These are phyloP conservation scores for Alternaria rosae DNA, from an alignment of 2,329 filamentous ascomycete genomes.

Conservation along the genomic window DNA sequence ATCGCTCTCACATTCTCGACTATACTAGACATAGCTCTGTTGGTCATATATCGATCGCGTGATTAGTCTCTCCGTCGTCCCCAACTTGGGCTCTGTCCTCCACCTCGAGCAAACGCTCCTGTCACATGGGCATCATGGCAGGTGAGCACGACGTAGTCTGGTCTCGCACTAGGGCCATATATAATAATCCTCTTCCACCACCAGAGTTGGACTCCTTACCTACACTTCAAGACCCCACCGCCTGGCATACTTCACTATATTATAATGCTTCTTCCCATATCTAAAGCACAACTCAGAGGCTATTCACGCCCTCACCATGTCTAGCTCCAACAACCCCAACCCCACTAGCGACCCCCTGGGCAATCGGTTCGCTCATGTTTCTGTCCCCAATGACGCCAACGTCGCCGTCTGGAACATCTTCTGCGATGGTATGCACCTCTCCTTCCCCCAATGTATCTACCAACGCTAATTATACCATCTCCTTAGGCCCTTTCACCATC, in stretches of 20 bases:
- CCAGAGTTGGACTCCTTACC: neutral
- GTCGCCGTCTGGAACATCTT: neutral
- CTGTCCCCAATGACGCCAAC: neutral
- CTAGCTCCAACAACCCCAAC: neutral
- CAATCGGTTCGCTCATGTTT: too few relatives aligned
- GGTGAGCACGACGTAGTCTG: neutral
- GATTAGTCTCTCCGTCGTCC: neutral
- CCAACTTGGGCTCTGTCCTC: neutral
- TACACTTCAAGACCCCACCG: neutral
- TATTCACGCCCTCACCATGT: neutral
- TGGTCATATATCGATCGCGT: neutral
- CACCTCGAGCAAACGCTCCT: neutral
- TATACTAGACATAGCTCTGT: neutral
- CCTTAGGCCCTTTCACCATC: slow-evolving; percentile 14
- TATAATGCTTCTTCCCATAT: neutral
- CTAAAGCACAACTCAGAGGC: too few relatives aligned
- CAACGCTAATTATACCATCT: neutral
- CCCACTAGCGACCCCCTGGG: neutral
- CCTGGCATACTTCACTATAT: neutral
- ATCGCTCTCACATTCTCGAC: neutral
- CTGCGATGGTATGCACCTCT: neutral
- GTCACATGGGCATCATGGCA: neutral
- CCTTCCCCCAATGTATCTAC: neutral
- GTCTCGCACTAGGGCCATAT: neutral
- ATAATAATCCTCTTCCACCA: neutral